Conservation (phyloP, 1,284 basidiomycete genomes). For the Cutaneotrichosporon spelunceum region DNA sequence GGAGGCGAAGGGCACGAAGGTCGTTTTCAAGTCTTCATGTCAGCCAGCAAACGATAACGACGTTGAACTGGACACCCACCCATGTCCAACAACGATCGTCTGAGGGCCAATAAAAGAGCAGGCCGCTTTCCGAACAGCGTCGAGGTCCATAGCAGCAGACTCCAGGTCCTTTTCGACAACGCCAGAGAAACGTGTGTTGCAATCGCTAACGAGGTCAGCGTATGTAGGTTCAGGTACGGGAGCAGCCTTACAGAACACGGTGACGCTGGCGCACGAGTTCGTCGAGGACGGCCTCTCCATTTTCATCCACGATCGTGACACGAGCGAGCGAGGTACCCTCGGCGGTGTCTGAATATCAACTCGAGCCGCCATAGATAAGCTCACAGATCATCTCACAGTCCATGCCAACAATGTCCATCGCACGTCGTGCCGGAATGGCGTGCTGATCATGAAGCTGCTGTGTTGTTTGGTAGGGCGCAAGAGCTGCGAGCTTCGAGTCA, state of each 20-base stretch:
- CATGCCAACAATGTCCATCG: slow-evolving; percentile 71
- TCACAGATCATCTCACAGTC: slow-evolving; percentile 84
- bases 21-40: slow-evolving; percentile 71
- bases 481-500: slow-evolving; percentile 65
- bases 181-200: slow-evolving; percentile 82
- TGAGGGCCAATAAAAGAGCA: slow-evolving; percentile 67
- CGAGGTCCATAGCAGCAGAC: slow-evolving; percentile 63
- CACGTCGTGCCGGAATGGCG: slow-evolving; percentile 32
- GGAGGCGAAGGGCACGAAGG: slow-evolving; percentile 74
- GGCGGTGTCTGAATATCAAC: slow-evolving; percentile 60
- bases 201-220: slow-evolving; percentile 60
- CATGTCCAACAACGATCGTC: slow-evolving; percentile 73
- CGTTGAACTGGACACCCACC: slow-evolving; percentile 36
- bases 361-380: slow-evolving; percentile 9
- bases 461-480: slow-evolving; percentile 66
- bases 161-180: slow-evolving; percentile 63
- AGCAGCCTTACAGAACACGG: slow-evolving; percentile 65
- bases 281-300: slow-evolving; percentile 71
- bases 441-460: slow-evolving; percentile 36
- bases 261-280: slow-evolving; percentile 75
- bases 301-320: slow-evolving; percentile 76
- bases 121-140: slow-evolving; percentile 63
- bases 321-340: slow-evolving; percentile 81
- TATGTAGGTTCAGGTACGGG: too few species aligned
- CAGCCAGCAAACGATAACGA: background rate